Conservation (phyloP, 306 rosid species). For the Cotoneaster glaucophyllus region DNA sequence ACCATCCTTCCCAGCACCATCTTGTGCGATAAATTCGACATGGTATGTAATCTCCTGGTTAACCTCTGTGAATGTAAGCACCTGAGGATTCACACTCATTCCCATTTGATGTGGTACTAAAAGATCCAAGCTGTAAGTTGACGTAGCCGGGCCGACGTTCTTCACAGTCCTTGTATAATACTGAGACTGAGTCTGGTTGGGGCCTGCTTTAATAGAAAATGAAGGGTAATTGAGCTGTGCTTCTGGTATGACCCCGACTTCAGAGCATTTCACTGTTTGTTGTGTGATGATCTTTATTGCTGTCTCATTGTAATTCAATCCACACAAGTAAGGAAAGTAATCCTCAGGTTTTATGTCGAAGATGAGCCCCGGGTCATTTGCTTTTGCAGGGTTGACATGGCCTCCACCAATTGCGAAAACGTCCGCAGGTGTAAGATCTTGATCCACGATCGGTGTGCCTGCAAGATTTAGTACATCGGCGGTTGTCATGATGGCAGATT, state of each 20-base stretch:
- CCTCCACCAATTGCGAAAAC: conserved; percentile 45
- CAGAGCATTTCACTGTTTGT: conserved; percentile 20
- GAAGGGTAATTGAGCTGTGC: conserved; percentile 50
- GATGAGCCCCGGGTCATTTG: conserved; percentile 48
- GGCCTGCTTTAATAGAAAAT: conserved; percentile 19
- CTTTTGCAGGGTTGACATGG: conserved; percentile 46
- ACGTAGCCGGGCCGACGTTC: conserved; percentile 39
- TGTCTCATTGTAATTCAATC: conserved; percentile 35
- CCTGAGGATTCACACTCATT: conserved; percentile 14
- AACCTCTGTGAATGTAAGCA: conserved; percentile 33
- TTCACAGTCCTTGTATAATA: conserved; percentile 36
- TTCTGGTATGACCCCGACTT: conserved; percentile 22
- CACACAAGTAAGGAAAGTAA: conserved; percentile 53
- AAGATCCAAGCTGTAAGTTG: conserved; percentile 20
- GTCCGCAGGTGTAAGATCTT: conserved; percentile 11
- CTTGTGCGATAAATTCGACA: conserved; percentile 23
- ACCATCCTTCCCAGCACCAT: neutral
- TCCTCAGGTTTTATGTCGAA: conserved; percentile 35
- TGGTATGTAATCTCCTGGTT: conserved; percentile 25
- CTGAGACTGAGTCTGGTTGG: conserved; percentile 21
- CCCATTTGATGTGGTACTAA: conserved; percentile 17
- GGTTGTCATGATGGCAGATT: conserved; percentile 29
- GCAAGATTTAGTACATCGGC: neutral
- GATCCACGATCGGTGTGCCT: neutral
- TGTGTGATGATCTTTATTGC: conserved; percentile 23